Base-by-base conservation (phyloP, 257 asterid genomes). In the Hygrophila difformis region DNA sequence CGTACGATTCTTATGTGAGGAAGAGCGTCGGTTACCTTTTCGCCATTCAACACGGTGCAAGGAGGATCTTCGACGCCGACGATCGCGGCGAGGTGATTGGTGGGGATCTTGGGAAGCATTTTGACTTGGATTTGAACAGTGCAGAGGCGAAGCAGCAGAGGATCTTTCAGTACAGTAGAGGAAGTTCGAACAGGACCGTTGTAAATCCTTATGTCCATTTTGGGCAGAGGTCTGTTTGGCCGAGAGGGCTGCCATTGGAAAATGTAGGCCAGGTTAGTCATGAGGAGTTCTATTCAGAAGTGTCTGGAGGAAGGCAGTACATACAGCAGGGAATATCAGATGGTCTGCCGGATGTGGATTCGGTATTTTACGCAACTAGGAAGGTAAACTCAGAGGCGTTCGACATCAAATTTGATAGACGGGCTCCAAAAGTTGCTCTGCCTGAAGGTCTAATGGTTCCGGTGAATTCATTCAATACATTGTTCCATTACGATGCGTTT, bases 371-470 rank as follows among this genome's bases (percentile, higher is more conserved):
- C 74, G 82, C 86, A 55, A 85, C 99, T 17, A 72, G 99, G 71
- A 91, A 91, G 59, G 71, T 96, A 2, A 51, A 60, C 0, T 57
- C 82, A 37, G 99, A 91, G 31, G 70, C 93, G 0, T 91, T 86
- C 18, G 96, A 86, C 46, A 78, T 86, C 44, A 76, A 75, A 57
- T 91, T 91, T 12, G 99, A 91, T 39, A 79, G 72, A 17, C 84
- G 57, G 61, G 96, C 96, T 21, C 86, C 84, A 5, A 91, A 86
- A 66, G 93, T 91, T 61, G 96, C 99, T 0, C 47, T 91, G 50
- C 99, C 99, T 2, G 96, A 85, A 60, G 99, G 96, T 19, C 78
- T 67, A 0, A 91, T 91, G 99, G 95, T 80, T 40, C 96, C 96
- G 0, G 43, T 91, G n/a, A 91, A 91, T 70, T 91, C 99, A 22